Evolutionary conservation across 2,329 filamentous ascomycete species (phyloP), one percentile per base, ranked within the genome.

Genomic region (Didymella pinodella): DNA sequence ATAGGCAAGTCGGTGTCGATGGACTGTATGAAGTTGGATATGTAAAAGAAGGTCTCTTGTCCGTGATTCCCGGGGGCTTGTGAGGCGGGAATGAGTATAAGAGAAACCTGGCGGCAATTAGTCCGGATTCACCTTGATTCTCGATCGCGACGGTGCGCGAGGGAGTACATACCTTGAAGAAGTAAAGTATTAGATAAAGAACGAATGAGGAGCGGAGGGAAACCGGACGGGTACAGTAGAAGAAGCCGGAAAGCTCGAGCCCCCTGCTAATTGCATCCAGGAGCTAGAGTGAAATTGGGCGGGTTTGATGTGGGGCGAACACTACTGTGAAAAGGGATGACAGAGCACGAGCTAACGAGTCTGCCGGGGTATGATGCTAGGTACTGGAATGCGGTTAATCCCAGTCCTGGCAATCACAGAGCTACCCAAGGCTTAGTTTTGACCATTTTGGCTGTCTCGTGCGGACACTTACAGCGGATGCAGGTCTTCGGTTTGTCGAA

Each of bases 1-100:
- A 74, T 77, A 77, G 69, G 74, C 71, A 78, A 76, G 66, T 70
- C 64, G 67, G 69, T 67, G 64, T 75, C 76, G 74, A 80, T 85
- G 75, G 84, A 87, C 77, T 78, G 84, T 80, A 80, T 82, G 81
- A 85, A 85, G 84, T 85, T 85, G 82, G 83, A 76, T 75, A 80
- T 80, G 55, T 63, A 79, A 82, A 76, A 68, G 70, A 77, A 72
- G 73, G 71, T 75, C 71, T 74, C 71, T 73, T 68, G 72, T 71
- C 65, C 61, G 66, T 62, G 59, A 62, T 67, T 58, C 72, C 70
- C 64, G 65, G 61, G 28, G 66, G 74, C 72, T 77, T 76, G 72
- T 74, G 69, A 68, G 68, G 67, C 66, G 66, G 65, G 66, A 67
- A 70, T 65, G 57, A 64, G 66, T 67, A 70, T 69, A 70, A 65